phyloP scores from a whole-genome alignment of 2,329 filamentous ascomycete species.

The Cercospora sp. region DNA sequence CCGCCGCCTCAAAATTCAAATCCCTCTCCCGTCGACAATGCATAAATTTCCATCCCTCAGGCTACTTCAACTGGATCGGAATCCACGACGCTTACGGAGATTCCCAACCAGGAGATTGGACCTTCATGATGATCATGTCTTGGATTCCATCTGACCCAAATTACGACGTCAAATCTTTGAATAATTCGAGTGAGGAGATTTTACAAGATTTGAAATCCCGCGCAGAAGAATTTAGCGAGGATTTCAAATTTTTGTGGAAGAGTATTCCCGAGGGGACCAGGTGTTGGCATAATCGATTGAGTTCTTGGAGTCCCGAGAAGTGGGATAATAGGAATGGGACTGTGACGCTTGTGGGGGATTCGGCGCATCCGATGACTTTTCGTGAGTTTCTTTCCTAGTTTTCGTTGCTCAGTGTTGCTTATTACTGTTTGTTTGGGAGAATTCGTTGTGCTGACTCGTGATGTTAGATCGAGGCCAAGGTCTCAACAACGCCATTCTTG shows the following conservation, averaged over 20 bases:
- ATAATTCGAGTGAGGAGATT: slow-evolving; percentile 14
- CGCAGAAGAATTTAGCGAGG: slow-evolving; percentile 20
- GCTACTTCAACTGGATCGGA: slow-evolving; percentile 29
- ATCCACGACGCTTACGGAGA: slow-evolving; percentile 23
- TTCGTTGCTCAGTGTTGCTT: neutral
- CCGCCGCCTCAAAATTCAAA: slow-evolving; percentile 21
- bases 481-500: slow-evolving; percentile 47
- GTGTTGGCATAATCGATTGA: slow-evolving; percentile 27
- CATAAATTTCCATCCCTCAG: slow-evolving; percentile 23
- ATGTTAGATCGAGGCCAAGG: slow-evolving; percentile 46
- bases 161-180: slow-evolving; percentile 1
- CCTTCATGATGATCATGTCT: slow-evolving; percentile 29
- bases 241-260: slow-evolving; percentile 21
- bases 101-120: slow-evolving; percentile 22
- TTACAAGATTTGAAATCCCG: slow-evolving; percentile 20
- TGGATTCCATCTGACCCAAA: slow-evolving; percentile 15
- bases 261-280: slow-evolving; percentile 24
- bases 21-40: slow-evolving; percentile 18
- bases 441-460: neutral
- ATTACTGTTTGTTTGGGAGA: neutral
- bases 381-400: slow-evolving; percentile 6
- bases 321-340: slow-evolving; percentile 36
- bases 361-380: slow-evolving; percentile 48
- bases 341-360: slow-evolving; percentile 40
- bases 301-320: slow-evolving; percentile 29